Conservation (phyloP, 2,329 filamentous ascomycete genomes). For the Trichoderma koningii region DNA sequence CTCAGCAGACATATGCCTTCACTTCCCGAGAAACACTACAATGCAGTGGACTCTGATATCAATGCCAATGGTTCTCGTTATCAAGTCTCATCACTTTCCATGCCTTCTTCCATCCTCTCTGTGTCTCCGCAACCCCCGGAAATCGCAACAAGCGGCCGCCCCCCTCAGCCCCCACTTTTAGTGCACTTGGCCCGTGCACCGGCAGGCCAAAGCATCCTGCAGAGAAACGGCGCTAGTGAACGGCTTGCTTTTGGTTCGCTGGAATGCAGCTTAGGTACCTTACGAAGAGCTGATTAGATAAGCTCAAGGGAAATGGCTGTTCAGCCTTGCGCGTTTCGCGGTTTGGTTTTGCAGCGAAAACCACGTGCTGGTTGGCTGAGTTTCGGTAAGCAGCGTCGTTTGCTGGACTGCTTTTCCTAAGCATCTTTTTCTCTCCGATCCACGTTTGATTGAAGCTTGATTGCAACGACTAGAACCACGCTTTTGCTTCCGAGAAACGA, state of each 20-base stretch:
- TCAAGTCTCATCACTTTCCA: neutral
- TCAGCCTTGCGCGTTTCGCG: conserved; percentile 9
- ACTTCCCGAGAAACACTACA: too few species aligned
- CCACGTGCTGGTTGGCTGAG: conserved; percentile 12
- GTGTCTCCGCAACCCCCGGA: conserved; percentile 21
- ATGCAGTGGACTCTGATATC: too few species aligned
- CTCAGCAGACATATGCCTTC: too few species aligned
- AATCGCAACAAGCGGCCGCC: conserved; percentile 28
- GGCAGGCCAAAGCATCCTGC: neutral
- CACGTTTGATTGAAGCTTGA: too few species aligned
- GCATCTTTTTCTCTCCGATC: neutral
- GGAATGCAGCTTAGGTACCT: neutral
- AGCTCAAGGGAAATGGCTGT: neutral
- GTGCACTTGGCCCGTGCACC: conserved; percentile 20
- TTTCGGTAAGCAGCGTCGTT: neutral
- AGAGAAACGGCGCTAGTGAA: neutral
- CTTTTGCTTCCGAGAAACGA: too few species aligned
- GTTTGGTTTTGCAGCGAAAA: neutral
- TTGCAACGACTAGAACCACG: too few species aligned
- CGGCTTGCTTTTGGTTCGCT: neutral
- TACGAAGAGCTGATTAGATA: conserved; percentile 6
- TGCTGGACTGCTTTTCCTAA: neutral
- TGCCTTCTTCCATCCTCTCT: neutral
- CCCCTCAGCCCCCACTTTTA: neutral
- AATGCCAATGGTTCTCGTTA: neutral